Conservation (phyloP, 1,284 basidiomycete species). For the Heterobasidion irregulare region DNA sequence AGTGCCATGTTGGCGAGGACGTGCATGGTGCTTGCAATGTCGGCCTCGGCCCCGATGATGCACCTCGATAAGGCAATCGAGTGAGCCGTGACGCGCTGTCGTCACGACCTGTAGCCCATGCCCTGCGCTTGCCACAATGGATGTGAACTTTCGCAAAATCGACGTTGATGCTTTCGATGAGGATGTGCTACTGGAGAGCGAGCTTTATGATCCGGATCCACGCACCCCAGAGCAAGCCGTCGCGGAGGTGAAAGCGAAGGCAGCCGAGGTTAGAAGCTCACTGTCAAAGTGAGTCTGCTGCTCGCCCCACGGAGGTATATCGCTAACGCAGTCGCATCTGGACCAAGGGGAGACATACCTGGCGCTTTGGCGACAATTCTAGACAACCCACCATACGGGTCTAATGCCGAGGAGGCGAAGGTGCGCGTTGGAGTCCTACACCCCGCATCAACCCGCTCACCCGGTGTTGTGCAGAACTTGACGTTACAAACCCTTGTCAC, state of each 20-base stretch:
- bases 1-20: too few species aligned
- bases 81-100: background rate
- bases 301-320: background rate
- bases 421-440: slow-evolving; percentile 31
- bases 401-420: slow-evolving; percentile 83
- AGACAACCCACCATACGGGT: slow-evolving; percentile 79
- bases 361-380: slow-evolving; percentile 68
- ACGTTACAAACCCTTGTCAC: slow-evolving; percentile 84
- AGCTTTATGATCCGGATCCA: slow-evolving; percentile 85
- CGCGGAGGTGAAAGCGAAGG: slow-evolving; percentile 71
- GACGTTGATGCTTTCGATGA: slow-evolving; percentile 94
- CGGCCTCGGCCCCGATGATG: too few species aligned
- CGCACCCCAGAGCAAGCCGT: slow-evolving; percentile 70
- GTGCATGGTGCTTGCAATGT: too few species aligned
- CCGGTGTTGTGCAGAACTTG: slow-evolving; percentile 40
- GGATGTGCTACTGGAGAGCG: slow-evolving; percentile 77
- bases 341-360: slow-evolving; percentile 58
- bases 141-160: slow-evolving; percentile 83
- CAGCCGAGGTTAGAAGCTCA: slow-evolving; percentile 62
- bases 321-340: slow-evolving; percentile 1
- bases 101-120: background rate
- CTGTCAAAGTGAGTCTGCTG: slow-evolving; percentile 58
- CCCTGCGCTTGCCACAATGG: slow-evolving; percentile 42
- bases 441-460: background rate
- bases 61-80: background rate